Evolutionary conservation across 2,329 filamentous ascomycete species (phyloP), one percentile per base, ranked within the genome.

Genomic region (Didymella arachidicola): DNA sequence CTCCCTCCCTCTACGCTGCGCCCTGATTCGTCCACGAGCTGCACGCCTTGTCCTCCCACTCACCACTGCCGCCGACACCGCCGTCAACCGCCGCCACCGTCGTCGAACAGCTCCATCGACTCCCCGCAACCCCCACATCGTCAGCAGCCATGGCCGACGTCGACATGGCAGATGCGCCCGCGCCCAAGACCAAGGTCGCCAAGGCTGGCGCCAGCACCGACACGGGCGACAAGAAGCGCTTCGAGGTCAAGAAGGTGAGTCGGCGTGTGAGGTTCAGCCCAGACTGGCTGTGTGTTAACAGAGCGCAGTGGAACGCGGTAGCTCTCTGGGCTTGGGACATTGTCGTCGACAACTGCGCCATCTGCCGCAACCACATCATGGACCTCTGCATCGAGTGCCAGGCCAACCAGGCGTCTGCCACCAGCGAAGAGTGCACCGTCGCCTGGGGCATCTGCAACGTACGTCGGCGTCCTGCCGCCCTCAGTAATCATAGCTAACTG

Each of bases 361-460:
- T 99, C 76, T 99, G 95, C 84, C 87, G 95, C 76, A 99, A 99
- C 78, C 95, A 99, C 79, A 99, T 99, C 79, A 99, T 99, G 95
- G 95, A 99, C 79, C 84, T 99, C 27, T 99, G 95, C 79, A 99
- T 99, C 71, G 95, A 99, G 77, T 99, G 95, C 77, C 95, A 99
- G 82, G 95, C 95, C 57, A 99, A 99, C 78, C 95, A 99, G 80
- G 93, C 94, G 36, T 97, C 93, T 16, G 93, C 94, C 42, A 97
- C 95, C 0, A 97, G 91, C 65, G 95, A 99, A 74, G 95, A 99
- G 79, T 99, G 95, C 78, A 99, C 95, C 34, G 95, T 99, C 25
- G 95, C 95, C 26, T 99, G 95, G 95, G 95, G 95, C 54, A 97
- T 98, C 63, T 99, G 95, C 84, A 99, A 99, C 76, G 95, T 97